phyloP scores from a whole-genome alignment of 176 grass and related monocot genomes.

The Ensete glaucum region DNA sequence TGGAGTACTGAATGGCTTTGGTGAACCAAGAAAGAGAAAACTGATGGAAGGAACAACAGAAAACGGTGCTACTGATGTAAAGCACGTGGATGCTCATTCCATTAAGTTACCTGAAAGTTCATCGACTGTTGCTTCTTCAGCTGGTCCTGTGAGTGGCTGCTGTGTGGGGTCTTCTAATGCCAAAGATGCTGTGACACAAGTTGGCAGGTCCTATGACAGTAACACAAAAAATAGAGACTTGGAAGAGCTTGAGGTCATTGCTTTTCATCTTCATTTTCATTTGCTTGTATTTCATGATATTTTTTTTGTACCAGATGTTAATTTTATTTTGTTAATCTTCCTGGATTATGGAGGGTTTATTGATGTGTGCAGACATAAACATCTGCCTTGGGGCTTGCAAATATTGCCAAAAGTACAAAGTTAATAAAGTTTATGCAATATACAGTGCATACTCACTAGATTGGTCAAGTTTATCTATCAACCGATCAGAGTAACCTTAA shows the following conservation, averaged over 20 bases:
- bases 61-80: not conserved
- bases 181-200: slow-evolving; percentile 28
- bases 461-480: no score
- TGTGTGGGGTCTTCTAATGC: slow-evolving; percentile 22
- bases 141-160: slow-evolving; percentile 7
- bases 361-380: no score
- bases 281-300: not conserved
- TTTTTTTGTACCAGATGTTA: slow-evolving; percentile 14
- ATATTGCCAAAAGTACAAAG: no score
- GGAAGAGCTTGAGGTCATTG: slow-evolving; percentile 72
- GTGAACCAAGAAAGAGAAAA: slow-evolving; percentile 21
- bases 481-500: no score
- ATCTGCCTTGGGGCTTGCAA: no score
- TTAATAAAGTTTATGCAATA: no score
- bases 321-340: slow-evolving; percentile 7
- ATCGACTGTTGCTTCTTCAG: slow-evolving; percentile 20
- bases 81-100: not conserved
- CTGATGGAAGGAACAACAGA: not conserved
- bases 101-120: slow-evolving; percentile 19
- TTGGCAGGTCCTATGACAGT: slow-evolving; percentile 11
- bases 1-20: not conserved
- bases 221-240: slow-evolving; percentile 35
- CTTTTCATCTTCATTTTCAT: slow-evolving; percentile 3
- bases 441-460: no score
- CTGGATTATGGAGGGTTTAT: not conserved